phyloP scores from a whole-genome alignment of 768 basidiomycete genomes.

The Lentinula aciculospora region DNA sequence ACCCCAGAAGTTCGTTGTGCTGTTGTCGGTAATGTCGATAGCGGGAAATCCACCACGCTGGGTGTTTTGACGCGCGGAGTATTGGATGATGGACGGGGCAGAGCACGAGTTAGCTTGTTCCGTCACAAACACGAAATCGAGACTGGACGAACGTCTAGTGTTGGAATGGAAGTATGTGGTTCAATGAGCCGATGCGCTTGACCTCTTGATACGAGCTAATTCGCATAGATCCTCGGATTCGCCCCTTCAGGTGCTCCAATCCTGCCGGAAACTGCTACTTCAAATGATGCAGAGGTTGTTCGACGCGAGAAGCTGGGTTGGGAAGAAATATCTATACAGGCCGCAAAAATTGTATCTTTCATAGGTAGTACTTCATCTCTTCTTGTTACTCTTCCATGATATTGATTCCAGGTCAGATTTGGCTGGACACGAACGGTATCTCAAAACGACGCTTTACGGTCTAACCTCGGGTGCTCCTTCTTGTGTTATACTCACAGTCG shows the following conservation, averaged over 20 bases:
- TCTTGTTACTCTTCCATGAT: not conserved
- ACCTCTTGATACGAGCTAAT: not conserved
- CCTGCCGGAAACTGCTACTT: conserved; percentile 56
- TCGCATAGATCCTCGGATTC: conserved; percentile 78
- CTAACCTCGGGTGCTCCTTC: conserved; percentile 92
- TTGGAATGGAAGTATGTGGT: conserved; percentile 88
- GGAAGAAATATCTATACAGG: conserved; percentile 89
- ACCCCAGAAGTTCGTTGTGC: conserved; percentile 95
- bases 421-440: conserved; percentile 91
- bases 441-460: conserved; percentile 92
- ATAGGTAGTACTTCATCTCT: conserved; percentile 56
- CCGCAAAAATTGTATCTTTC: conserved; percentile 92
- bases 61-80: conserved; percentile 93
- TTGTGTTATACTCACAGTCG: conserved; percentile 90
- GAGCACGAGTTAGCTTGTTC: conserved; percentile 84
- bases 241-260: conserved; percentile 72
- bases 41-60: conserved; percentile 91
- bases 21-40: conserved; percentile 92
- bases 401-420: conserved; percentile 48
- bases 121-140: conserved; percentile 98
- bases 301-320: conserved; percentile 88
- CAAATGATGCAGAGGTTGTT: conserved; percentile 55
- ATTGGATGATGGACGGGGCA: conserved; percentile 77
- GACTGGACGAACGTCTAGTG: conserved; percentile 89
- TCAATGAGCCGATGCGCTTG: not conserved